These are phyloP conservation scores for Carex cristatella DNA, from an alignment of 176 grass and related monocot genomes.

Conservation along the genomic window DNA sequence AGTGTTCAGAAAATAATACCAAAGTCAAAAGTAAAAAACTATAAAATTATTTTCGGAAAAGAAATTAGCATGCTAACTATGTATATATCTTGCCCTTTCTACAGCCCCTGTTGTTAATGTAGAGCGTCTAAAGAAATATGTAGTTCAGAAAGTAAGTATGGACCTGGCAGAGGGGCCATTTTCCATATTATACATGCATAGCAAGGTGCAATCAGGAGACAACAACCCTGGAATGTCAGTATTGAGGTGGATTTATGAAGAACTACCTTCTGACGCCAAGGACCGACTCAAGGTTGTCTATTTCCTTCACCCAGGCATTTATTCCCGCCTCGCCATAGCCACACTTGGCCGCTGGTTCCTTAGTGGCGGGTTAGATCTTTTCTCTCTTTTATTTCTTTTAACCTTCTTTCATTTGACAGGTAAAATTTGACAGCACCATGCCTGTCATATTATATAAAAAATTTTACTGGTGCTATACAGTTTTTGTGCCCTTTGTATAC, in stretches of 20 bases:
- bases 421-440: background rate
- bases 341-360: constrained; percentile 82
- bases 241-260: constrained; percentile 83
- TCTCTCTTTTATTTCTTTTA: background rate
- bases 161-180: constrained; percentile 64
- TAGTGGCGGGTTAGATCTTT: constrained; percentile 64
- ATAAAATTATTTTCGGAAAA: background rate
- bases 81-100: background rate
- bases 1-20: too few relatives aligned
- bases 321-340: constrained; percentile 64
- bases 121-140: constrained; percentile 77
- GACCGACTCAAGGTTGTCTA: constrained; percentile 73
- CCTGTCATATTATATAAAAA: background rate
- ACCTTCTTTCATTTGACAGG: background rate
- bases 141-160: constrained; percentile 52
- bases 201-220: constrained; percentile 70
- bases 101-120: constrained; percentile 60
- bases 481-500: background rate
- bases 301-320: constrained; percentile 76
- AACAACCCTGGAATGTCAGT: constrained; percentile 92
- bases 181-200: constrained; percentile 87
- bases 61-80: background rate
- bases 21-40: background rate
- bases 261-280: constrained; percentile 63
- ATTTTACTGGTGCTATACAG: background rate